Base-by-base conservation (phyloP, 768 basidiomycete species). In the Cyathus striatus region DNA sequence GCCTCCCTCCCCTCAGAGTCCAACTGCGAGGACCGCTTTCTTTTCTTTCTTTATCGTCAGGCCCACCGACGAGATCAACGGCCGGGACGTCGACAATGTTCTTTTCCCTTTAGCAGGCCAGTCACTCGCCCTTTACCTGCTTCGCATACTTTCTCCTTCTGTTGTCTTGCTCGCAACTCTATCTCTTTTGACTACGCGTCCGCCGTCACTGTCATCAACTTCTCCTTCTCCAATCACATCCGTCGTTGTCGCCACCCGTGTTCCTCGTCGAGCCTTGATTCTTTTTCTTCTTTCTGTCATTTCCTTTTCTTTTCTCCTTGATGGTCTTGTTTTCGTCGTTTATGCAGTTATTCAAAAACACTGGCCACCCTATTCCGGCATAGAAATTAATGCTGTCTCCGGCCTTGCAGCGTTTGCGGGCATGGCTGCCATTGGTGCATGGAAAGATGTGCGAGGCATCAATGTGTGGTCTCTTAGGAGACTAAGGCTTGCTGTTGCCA, bases 241-340 rank as follows among this genome's bases (percentile, higher is more conserved):
- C 41, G 87, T 91, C 59, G 79, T 90, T 62, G 79, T 90, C 57
- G 75, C 82, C 43, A 76, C 73, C 44, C 70, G 75, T 46, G 70
- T 82, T 41, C 91, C 92, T 32, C 83, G 93, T 56, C 79, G 86
- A 46, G 75, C 75, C 32, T 63, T 82, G 46, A 91, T 97, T 57
- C 72, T 93, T 37, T 60, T 73, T 33, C 66, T 90, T 47, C 71
- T 94, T 37, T 78, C 84, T 39, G 66, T 92, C 41, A 58, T 74
- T 18, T 76, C 86, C n/a, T 60, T 84, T 40, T 81, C 85, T 13
- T 94, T 81, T 58, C 69, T 94, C 40, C 62, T 80, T 23, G 90
- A 95, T 56, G 92, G 89, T 12, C 69, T 84, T 23, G 71, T 83
- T 13, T 83, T 88, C 52, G 78, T 86, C 33, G 65, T 76, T 4